phyloP scores from a whole-genome alignment of 164 flowering plant genomes.

The Stephania yunnanensis region DNA sequence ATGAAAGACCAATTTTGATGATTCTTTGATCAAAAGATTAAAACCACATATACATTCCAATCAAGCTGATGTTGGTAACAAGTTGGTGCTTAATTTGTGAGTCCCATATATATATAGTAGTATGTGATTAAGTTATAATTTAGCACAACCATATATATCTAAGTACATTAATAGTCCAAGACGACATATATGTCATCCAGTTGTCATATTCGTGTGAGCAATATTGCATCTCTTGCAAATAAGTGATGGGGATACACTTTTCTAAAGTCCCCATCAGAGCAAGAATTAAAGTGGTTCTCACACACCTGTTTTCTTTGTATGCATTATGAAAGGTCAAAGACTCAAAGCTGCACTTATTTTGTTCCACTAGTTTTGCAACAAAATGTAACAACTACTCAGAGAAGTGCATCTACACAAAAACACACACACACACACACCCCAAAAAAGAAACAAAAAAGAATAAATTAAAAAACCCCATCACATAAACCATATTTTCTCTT shows the following conservation, averaged over 20 bases:
- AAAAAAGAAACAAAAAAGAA: slow-evolving; percentile 20
- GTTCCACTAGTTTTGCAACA: slow-evolving; percentile 55
- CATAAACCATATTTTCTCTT: slow-evolving; percentile 29
- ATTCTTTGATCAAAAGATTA: neutral
- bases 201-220: slow-evolving; percentile 1
- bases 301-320: slow-evolving; percentile 29
- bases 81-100: neutral
- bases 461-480: slow-evolving; percentile 29
- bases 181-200: neutral
- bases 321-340: slow-evolving; percentile 46
- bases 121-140: too few relatives aligned
- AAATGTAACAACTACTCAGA: slow-evolving; percentile 20
- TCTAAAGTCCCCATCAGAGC: slow-evolving; percentile 25
- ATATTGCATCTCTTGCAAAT: neutral
- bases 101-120: neutral
- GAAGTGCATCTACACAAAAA: neutral
- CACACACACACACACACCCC: neutral
- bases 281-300: slow-evolving; percentile 26
- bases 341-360: slow-evolving; percentile 11
- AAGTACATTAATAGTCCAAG: neutral
- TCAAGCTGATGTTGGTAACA: neutral
- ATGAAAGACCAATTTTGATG: neutral
- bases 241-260: slow-evolving; percentile 7
- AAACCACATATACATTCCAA: neutral
- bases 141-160: neutral